Conservation (phyloP, 2,329 filamentous ascomycete genomes). For the Mycosphaerella sp. region DNA sequence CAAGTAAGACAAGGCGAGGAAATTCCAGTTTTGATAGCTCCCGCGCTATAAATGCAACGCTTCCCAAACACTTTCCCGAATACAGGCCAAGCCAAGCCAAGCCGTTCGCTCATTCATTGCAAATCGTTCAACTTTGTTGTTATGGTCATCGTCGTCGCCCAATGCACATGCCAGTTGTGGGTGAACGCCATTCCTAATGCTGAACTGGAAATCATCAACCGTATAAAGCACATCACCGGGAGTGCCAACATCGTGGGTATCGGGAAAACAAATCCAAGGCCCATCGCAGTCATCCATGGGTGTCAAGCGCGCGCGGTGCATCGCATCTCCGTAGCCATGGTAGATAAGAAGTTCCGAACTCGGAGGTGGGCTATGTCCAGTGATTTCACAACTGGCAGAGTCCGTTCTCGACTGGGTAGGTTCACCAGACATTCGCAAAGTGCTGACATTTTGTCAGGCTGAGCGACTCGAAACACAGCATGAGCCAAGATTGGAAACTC, state of each 20-base stretch:
- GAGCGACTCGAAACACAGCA: too few relatives aligned
- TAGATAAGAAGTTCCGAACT: too few relatives aligned
- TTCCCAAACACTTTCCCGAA: too few relatives aligned
- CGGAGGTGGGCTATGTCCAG: too few relatives aligned
- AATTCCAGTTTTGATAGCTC: too few relatives aligned
- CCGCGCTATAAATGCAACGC: background rate
- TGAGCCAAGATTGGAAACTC: too few relatives aligned
- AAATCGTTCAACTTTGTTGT: slow-evolving; percentile 8
- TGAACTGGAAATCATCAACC: slow-evolving; percentile 3
- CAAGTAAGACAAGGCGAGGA: too few relatives aligned
- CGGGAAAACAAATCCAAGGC: background rate
- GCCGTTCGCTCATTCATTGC: slow-evolving; percentile 3
- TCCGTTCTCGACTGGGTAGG: too few relatives aligned
- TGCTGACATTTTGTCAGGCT: too few relatives aligned
- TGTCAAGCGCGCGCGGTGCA: background rate
- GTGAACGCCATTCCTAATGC: slow-evolving; percentile 8
- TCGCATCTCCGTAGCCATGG: background rate
- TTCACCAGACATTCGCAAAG: too few relatives aligned
- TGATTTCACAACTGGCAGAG: too few relatives aligned
- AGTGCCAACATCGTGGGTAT: slow-evolving; percentile 2
- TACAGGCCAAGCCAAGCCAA: background rate
- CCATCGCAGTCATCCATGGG: background rate
- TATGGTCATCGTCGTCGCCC: slow-evolving; percentile 1
- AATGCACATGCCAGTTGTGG: slow-evolving; percentile 1
- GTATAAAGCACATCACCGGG: background rate